A percentile compares a stretch with the other conserved stretches of the same genome.
Evolutionary conservation across 495 filamentous ascomycete species (phyloP).

Genomic region (Penicillium fimorum): DNA sequence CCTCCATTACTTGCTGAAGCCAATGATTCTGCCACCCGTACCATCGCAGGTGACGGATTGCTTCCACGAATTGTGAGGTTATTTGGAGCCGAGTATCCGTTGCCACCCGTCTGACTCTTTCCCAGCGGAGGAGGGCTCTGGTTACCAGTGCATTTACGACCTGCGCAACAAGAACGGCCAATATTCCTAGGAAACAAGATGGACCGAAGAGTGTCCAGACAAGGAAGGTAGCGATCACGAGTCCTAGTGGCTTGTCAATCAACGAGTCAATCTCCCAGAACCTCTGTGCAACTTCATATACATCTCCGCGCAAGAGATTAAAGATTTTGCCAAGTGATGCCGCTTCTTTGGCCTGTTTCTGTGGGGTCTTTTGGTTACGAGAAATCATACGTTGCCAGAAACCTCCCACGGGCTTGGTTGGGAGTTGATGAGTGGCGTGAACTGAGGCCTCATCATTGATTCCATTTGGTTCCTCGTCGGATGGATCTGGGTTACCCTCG

Average conservation of each 20-base stretch:
- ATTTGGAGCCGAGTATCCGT: constrained; percentile 73
- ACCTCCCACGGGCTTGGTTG: constrained; percentile 1
- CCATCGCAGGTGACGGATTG: constrained; percentile 81
- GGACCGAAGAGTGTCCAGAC: constrained; percentile 76
- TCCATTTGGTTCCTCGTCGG: constrained; percentile 6
- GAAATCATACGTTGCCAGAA: constrained; percentile 18
- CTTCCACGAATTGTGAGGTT: constrained; percentile 76
- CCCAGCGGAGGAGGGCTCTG: constrained; percentile 58
- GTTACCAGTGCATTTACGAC: constrained; percentile 61
- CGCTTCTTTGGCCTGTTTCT: constrained; percentile 48
- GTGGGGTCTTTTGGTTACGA: constrained; percentile 11
- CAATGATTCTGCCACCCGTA: constrained; percentile 84
- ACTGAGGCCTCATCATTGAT: constrained; percentile 1
- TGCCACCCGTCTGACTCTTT: constrained; percentile 60
- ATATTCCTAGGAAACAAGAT: constrained; percentile 70
- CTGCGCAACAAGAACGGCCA: constrained; percentile 64
- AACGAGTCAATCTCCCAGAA: constrained; percentile 79
- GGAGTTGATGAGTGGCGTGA: constrained; percentile 2
- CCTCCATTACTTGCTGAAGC: constrained; percentile 69
- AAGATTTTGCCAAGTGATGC: constrained; percentile 82
- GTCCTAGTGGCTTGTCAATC: constrained; percentile 64
- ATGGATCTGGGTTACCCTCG: constrained; percentile 13
- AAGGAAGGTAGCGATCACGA: constrained; percentile 64
- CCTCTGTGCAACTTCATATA: constrained; percentile 76
- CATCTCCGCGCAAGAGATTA: constrained; percentile 75